Conservation (phyloP, 192 early-diverging fungal genomes). For the Backusella sp. region DNA sequence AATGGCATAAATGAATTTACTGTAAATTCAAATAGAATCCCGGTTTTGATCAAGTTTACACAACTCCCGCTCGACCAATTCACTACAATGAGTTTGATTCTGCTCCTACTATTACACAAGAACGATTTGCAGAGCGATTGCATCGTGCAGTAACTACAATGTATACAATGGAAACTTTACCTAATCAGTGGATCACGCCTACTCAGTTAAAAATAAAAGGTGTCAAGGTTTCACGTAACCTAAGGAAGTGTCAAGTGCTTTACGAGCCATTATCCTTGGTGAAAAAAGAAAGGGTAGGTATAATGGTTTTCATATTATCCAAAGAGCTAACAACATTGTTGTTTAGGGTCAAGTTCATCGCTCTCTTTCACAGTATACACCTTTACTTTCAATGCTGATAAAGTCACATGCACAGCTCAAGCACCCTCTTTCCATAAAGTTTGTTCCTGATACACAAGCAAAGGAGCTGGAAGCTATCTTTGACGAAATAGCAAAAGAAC, state of each 20-base stretch:
- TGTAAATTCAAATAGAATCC: neutral
- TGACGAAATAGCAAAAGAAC: conserved; percentile 17
- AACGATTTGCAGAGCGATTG: conserved; percentile 30
- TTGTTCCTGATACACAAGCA: conserved; percentile 24
- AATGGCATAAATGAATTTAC: neutral
- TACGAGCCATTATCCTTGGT: conserved; percentile 23
- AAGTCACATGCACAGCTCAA: conserved; percentile 28
- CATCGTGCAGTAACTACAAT: conserved; percentile 30
- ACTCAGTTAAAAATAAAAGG: conserved; percentile 14
- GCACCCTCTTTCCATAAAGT: conserved; percentile 30
- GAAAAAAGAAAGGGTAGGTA: conserved; percentile 24
- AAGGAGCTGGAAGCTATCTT: conserved; percentile 31
- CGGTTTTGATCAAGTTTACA: conserved; percentile 12
- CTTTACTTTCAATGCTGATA: conserved; percentile 18
- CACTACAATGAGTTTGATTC: conserved; percentile 24
- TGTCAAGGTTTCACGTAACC: conserved; percentile 30
- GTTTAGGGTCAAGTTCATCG: conserved; percentile 23
- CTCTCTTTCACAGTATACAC: conserved; percentile 16
- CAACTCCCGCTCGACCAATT: conserved; percentile 16
- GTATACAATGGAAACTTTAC: conserved; percentile 25
- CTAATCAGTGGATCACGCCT: conserved; percentile 21
- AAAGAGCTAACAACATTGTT: neutral
- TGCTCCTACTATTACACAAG: conserved; percentile 32
- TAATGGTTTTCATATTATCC: neutral
- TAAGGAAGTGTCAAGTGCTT: conserved; percentile 30